These are phyloP conservation scores for Apiotrichum porosum DNA, from an alignment of 1,284 basidiomycete genomes.

Conservation along the genomic window DNA sequence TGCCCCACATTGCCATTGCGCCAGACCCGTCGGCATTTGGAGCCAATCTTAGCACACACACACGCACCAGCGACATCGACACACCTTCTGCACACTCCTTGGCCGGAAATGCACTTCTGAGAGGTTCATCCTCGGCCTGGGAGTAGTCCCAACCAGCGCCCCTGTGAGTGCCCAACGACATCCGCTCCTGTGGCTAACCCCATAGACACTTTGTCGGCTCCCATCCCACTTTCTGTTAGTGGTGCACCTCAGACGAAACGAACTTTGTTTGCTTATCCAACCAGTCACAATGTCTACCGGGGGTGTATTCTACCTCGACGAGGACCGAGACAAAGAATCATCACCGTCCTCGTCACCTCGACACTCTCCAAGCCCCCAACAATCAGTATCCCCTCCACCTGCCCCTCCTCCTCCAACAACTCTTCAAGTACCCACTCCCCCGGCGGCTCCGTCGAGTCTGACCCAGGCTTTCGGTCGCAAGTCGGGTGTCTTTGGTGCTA, in stretches of 20 bases:
- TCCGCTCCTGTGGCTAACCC: no score
- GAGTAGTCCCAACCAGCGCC: no score
- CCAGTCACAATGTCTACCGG: conserved; percentile 8
- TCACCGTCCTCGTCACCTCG: conserved; percentile 22
- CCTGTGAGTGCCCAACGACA: background rate
- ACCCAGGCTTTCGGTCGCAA: conserved; percentile 31
- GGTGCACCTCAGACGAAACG: no score
- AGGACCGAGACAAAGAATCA: conserved; percentile 31
- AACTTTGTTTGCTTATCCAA: no score
- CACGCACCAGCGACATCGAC: background rate
- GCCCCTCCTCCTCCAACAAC: background rate
- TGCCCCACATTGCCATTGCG: no score
- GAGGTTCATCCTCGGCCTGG: no score
- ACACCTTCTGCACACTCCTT: background rate
- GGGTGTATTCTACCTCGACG: conserved; percentile 41
- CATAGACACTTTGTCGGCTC: no score
- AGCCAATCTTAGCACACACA: no score
- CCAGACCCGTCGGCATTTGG: background rate
- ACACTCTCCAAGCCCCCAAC: conserved; percentile 12
- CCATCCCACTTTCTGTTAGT: no score
- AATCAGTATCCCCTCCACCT: background rate
- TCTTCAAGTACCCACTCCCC: background rate
- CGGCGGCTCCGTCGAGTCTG: conserved; percentile 10
- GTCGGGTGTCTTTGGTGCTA: conserved; percentile 39
- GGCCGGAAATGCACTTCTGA: background rate